A percentile compares a stretch with the other conserved stretches of the same genome.
These are phyloP conservation scores for Collybia sp. DNA, from an alignment of 768 basidiomycete genomes.

Conservation along the genomic window DNA sequence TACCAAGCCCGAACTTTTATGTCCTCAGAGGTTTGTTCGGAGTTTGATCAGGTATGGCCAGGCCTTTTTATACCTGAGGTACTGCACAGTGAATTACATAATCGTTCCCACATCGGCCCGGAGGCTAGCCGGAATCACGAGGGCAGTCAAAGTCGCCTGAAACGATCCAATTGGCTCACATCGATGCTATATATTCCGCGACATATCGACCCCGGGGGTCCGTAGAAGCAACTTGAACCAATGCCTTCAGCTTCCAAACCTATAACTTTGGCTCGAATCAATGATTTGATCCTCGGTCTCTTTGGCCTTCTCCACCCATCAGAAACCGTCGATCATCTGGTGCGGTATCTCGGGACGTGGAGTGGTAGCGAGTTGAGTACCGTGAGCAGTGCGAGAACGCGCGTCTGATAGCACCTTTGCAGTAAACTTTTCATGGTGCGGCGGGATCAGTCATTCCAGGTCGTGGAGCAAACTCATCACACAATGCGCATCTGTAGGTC, in stretches of 20 bases:
- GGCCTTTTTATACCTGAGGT: constrained; percentile 13
- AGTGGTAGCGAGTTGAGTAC: constrained; percentile 79
- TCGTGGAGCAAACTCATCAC: neutral
- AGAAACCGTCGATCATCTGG: constrained; percentile 63
- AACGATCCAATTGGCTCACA: too few relatives aligned
- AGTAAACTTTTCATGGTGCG: constrained; percentile 77
- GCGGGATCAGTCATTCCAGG: neutral
- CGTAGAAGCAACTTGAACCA: neutral
- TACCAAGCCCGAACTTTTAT: constrained; percentile 89
- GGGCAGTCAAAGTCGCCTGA: neutral
- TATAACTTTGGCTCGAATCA: constrained; percentile 45
- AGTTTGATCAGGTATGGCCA: constrained; percentile 11
- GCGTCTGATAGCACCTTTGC: constrained; percentile 2
- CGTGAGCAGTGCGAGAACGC: constrained; percentile 3
- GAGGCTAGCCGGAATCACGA: constrained; percentile 16
- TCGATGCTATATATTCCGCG: too few relatives aligned
- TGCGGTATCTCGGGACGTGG: constrained; percentile 78
- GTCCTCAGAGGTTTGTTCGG: constrained; percentile 79
- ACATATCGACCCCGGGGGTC: too few relatives aligned
- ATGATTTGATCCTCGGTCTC: constrained; percentile 59
- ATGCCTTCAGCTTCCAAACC: constrained; percentile 53
- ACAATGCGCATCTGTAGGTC: constrained; percentile 47
- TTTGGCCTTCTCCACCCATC: constrained; percentile 58
- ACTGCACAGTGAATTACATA: constrained; percentile 35
- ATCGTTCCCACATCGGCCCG: constrained; percentile 32